A percentile compares a stretch with the other conserved stretches of the same genome.
phyloP scores from a whole-genome alignment of 2,329 filamentous ascomycete genomes.

The Nemania diffusa region DNA sequence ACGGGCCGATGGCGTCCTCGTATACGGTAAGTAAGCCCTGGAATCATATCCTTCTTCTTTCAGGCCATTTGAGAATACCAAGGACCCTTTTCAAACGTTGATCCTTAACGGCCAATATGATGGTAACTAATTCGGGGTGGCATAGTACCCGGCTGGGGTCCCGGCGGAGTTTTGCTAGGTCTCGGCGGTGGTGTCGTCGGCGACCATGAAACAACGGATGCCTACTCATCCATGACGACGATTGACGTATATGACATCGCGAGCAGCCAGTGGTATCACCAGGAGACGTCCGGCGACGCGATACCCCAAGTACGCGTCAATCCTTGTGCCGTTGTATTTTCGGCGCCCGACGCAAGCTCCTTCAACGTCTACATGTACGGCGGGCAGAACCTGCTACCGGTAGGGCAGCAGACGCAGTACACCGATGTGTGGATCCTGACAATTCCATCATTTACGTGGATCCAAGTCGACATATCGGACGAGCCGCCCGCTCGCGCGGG shows the following conservation, averaged over 20 bases:
- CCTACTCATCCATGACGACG: slow-evolving; percentile 66
- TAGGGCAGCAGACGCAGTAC: slow-evolving; percentile 67
- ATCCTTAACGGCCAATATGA: not conserved
- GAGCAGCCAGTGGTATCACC: slow-evolving; percentile 77
- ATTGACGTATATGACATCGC: slow-evolving; percentile 83
- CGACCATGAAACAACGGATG: slow-evolving; percentile 59
- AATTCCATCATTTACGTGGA: slow-evolving; percentile 78
- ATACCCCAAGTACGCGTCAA: slow-evolving; percentile 73
- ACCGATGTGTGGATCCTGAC: slow-evolving; percentile 80
- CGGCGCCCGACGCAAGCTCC: slow-evolving; percentile 76
- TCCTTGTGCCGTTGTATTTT: slow-evolving; percentile 75
- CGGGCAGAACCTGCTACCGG: slow-evolving; percentile 76
- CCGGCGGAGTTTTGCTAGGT: slow-evolving; percentile 75
- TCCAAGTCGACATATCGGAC: slow-evolving; percentile 66
- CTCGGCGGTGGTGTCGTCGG: slow-evolving; percentile 72
- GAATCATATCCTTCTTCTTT: not conserved
- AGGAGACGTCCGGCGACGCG: slow-evolving; percentile 71
- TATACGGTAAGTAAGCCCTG: slow-evolving; percentile 57
- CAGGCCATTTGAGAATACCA: not conserved
- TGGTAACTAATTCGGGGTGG: not conserved
- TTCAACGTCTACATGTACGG: slow-evolving; percentile 84
- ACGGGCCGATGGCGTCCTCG: slow-evolving; percentile 76
- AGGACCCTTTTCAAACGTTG: not conserved
- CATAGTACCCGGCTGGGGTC: slow-evolving; percentile 76
- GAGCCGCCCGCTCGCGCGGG: slow-evolving; percentile 71